phyloP scores from a whole-genome alignment of 169 alveolate species.

The Cryptosporidium ubiquitum region DNA sequence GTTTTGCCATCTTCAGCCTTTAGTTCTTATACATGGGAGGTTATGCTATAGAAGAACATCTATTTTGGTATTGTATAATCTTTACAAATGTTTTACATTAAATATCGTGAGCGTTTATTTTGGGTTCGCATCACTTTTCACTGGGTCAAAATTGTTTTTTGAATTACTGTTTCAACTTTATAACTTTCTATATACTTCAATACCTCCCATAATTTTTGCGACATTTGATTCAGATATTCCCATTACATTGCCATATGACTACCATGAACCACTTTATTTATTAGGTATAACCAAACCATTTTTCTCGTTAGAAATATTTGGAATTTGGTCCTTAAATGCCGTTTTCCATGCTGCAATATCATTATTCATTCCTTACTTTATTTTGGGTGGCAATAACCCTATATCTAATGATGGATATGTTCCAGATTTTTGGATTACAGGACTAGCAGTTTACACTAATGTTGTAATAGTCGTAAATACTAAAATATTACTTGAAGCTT shows the following conservation, averaged over 20 bases:
- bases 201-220: conserved; percentile 90
- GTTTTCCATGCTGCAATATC: conserved; percentile 60
- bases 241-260: conserved; percentile 62
- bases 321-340: conserved; percentile 34
- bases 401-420: conserved; percentile 57
- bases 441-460: conserved; percentile 78
- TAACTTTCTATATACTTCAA: conserved; percentile 94
- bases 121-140: conserved; percentile 90
- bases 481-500: conserved; percentile 80
- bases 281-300: conserved; percentile 61
- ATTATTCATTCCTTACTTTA: conserved; percentile 23
- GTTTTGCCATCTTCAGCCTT: conserved; percentile 86
- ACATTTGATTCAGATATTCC: conserved; percentile 85
- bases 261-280: conserved; percentile 65
- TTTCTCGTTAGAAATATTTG: conserved; percentile 28
- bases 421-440: conserved; percentile 79
- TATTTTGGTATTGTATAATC: conserved; percentile 93
- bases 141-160: conserved; percentile 93
- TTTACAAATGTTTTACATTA: conserved; percentile 95
- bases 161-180: conserved; percentile 94
- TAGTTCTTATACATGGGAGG: conserved; percentile 90
- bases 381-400: conserved; percentile 66
- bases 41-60: conserved; percentile 84
- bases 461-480: conserved; percentile 82
- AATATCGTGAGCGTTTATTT: conserved; percentile 92